Evolutionary conservation across 2,329 filamentous ascomycete species (phyloP).

Genomic region (Colletotrichum higginsianum): DNA sequence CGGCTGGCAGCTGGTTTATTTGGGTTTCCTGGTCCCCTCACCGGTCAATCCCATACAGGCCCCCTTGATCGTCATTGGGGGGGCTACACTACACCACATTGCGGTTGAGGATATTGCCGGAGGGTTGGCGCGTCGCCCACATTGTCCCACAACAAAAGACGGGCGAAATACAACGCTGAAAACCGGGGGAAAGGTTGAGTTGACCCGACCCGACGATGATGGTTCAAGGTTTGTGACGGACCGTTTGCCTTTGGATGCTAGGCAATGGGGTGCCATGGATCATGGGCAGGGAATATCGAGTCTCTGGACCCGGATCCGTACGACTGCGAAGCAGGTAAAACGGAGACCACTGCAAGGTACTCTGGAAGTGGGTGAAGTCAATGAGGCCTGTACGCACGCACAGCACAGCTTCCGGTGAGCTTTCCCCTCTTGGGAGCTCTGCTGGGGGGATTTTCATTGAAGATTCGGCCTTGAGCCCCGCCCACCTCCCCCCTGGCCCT

Average conservation of each 20-base stretch:
- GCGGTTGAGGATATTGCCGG: slow-evolving; percentile 36
- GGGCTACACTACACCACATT: too few relatives aligned
- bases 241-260: not conserved
- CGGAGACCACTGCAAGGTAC: slow-evolving; percentile 9
- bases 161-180: slow-evolving; percentile 22
- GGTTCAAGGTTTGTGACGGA: slow-evolving; percentile 10
- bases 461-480: not conserved
- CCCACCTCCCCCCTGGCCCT: not conserved
- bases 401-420: slow-evolving; percentile 18
- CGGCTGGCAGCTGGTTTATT: slow-evolving; percentile 10
- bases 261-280: not conserved
- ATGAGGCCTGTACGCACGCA: not conserved
- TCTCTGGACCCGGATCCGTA: slow-evolving; percentile 6
- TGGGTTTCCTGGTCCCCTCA: slow-evolving; percentile 7
- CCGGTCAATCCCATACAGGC: slow-evolving; percentile 12
- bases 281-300: not conserved
- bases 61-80: slow-evolving; percentile 14
- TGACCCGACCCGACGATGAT: slow-evolving; percentile 16
- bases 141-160: slow-evolving; percentile 20
- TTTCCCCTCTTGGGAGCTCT: slow-evolving; percentile 20
- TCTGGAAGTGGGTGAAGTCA: slow-evolving; percentile 6
- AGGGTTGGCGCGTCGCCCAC: slow-evolving; percentile 40
- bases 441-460: not conserved
- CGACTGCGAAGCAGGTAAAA: not conserved
- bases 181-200: slow-evolving; percentile 25